Percentiles rank a stretch among this genome's conserved stretches.
These are phyloP conservation scores for Tolypocladium guangdongense DNA, from an alignment of 2,329 filamentous ascomycete genomes.

Conservation along the genomic window DNA sequence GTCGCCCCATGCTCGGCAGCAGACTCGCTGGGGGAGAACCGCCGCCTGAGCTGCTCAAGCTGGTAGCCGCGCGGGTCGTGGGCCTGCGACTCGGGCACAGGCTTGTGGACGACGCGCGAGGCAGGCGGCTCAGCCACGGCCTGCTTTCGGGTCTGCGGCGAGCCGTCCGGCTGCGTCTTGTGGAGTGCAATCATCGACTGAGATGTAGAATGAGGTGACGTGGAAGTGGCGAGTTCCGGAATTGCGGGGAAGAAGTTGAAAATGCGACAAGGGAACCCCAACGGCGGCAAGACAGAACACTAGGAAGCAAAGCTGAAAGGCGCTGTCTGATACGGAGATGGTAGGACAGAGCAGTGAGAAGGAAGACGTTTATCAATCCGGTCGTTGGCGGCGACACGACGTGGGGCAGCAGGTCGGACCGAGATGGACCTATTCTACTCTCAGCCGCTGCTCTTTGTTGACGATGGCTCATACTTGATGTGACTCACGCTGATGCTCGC, in stretches of 20 bases:
- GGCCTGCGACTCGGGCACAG: slow-evolving; percentile 51
- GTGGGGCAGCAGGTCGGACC: neutral
- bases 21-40: slow-evolving; percentile 44
- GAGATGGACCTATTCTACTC: neutral
- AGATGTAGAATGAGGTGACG: neutral
- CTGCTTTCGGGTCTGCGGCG: slow-evolving; percentile 27
- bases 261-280: neutral
- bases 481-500: neutral
- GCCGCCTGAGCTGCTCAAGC: slow-evolving; percentile 57
- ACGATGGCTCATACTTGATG: neutral
- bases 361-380: neutral
- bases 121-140: slow-evolving; percentile 32
- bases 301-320: neutral
- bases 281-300: neutral
- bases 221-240: neutral
- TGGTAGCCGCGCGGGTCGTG: slow-evolving; percentile 65
- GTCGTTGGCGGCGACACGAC: neutral
- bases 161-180: slow-evolving; percentile 15
- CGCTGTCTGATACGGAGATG: neutral
- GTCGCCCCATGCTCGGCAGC: slow-evolving; percentile 36
- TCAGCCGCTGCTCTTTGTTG: neutral
- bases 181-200: slow-evolving; percentile 27
- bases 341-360: neutral
- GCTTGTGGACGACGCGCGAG: slow-evolving; percentile 49
- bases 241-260: neutral